Evolutionary conservation across 805 yeast species (phyloP).

Genomic region (Debaryomyces hansenii): DNA sequence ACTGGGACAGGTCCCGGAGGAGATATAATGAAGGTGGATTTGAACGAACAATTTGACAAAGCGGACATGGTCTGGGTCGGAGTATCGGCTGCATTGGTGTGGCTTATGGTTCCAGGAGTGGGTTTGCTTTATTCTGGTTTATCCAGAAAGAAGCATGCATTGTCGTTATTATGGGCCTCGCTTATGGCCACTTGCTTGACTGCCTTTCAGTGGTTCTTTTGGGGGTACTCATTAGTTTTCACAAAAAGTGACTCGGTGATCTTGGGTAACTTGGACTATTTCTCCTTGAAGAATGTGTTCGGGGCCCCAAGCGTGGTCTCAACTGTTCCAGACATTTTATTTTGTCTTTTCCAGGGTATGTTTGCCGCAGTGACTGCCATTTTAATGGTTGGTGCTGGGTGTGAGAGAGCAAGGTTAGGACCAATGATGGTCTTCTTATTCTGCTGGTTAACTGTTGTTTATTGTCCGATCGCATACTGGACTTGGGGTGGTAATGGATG

Average conservation of each 20-base stretch:
- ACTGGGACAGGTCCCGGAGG: conserved; percentile 77
- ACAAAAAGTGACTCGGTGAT: conserved; percentile 66
- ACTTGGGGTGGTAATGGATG: conserved; percentile 96
- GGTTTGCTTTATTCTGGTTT: conserved; percentile 92
- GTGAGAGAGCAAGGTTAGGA: conserved; percentile 93
- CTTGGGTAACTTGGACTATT: conserved; percentile 79
- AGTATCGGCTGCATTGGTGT: conserved; percentile 75
- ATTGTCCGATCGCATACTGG: conserved; percentile 96
- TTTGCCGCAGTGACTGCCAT: conserved; percentile 92
- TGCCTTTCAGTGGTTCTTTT: conserved; percentile 95
- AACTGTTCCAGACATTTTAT: conserved; percentile 85
- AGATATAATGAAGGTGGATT: conserved; percentile 68
- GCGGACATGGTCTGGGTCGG: conserved; percentile 89
- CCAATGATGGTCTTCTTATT: conserved; percentile 96
- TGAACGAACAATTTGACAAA: conserved; percentile 66
- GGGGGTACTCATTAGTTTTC: conserved; percentile 94
- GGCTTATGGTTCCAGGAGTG: conserved; percentile 96
- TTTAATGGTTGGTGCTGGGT: conserved; percentile 96
- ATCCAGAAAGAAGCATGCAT: conserved; percentile 93
- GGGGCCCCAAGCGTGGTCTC: conserved; percentile 73
- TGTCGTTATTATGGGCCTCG: conserved; percentile 91
- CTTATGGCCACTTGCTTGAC: conserved; percentile 83
- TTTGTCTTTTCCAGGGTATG: conserved; percentile 93
- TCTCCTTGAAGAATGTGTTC: conserved; percentile 76
- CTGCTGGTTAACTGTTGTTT: conserved; percentile 92